Evolutionary conservation across 2,329 filamentous ascomycete species (phyloP).

Genomic region (Fusarium tanahbumbuense): DNA sequence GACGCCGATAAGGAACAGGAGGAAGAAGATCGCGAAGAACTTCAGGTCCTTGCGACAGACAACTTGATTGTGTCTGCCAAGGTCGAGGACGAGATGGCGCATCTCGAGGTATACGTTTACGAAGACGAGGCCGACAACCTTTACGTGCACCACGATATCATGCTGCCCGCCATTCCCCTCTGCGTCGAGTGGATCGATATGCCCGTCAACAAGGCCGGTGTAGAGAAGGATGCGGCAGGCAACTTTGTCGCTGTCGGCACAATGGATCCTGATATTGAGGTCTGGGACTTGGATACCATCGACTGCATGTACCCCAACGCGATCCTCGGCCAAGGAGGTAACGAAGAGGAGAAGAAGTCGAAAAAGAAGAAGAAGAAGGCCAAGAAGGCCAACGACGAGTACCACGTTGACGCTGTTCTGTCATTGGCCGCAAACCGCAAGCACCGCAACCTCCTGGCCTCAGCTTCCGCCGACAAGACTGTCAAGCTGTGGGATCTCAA

Average conservation of each 20-base stretch:
- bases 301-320: slow-evolving; percentile 99
- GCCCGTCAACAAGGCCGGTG: slow-evolving; percentile 78
- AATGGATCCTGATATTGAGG: slow-evolving; percentile 98
- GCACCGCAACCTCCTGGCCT: slow-evolving; percentile 93
- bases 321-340: slow-evolving; percentile 82
- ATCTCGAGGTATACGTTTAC: slow-evolving; percentile 97
- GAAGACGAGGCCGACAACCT: slow-evolving; percentile 96
- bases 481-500: slow-evolving; percentile 98
- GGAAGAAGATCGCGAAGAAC: slow-evolving; percentile 90
- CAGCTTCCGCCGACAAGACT: slow-evolving; percentile 94
- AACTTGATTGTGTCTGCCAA: slow-evolving; percentile 93
- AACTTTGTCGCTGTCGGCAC: slow-evolving; percentile 97
- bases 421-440: slow-evolving; percentile 91
- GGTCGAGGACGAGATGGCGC: slow-evolving; percentile 95
- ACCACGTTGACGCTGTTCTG: slow-evolving; percentile 94
- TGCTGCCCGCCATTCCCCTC: slow-evolving; percentile 96
- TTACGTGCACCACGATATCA: slow-evolving; percentile 99
- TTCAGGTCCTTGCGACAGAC: slow-evolving; percentile 92
- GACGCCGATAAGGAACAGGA: slow-evolving; percentile 76
- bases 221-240: slow-evolving; percentile 74
- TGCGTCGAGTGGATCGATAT: slow-evolving; percentile 96
- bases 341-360: slow-evolving; percentile 69
- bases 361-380: slow-evolving; percentile 94
- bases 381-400: slow-evolving; percentile 88
- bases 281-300: slow-evolving; percentile 96